Evolutionary conservation across 495 filamentous ascomycete species (phyloP), one percentile per base, ranked within the genome.

Genomic region (Xylaria cubensis): DNA sequence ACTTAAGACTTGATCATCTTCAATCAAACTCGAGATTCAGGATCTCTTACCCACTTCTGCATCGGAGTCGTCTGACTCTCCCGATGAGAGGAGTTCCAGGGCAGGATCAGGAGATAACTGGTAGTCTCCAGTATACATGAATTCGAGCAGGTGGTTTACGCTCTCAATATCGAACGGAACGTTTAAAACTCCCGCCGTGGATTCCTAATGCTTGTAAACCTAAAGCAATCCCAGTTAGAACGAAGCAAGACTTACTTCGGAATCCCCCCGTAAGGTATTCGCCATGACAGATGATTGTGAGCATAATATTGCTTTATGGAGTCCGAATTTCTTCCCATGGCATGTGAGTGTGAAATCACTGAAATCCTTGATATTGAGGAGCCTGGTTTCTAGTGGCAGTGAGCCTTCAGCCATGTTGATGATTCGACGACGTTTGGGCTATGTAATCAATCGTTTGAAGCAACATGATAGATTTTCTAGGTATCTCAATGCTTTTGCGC

Each of bases 51-150:
- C 13, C 4, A 36, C 26, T n/a, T 19, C 29, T 1, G 8, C 21
- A 55, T 13, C 12, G 9, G 24, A 42, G 32, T 63, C n/a, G 13
- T 24, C 19, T 15, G 3, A 39, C 59, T 21, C 36, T 15, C 7
- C n/a, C 8, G 36, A 63, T 13, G n/a, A 39, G 59, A 63, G 17
- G 19, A 41, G 58, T 13, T 61, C 32, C 4, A 61, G 34, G 19
- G 58, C 19, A 10, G 58, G 34, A 34, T 61, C 32, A 2, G 34
- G 58, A 19, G 58, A 36, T 2, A 36, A 1, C 29, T 61, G 58
- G 6, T 61, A 39, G 32, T 61, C 58, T 61, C 58, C 58, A 34
- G 34, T 61, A 34, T 61, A 61, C 29, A 61, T 29, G 32, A 64
- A 64, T 42, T 64, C 39, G 1, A 24, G 10, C 6, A 64, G 13